phyloP scores from a whole-genome alignment of 2,329 filamentous ascomycete species.

The Diaporthe vexans region DNA sequence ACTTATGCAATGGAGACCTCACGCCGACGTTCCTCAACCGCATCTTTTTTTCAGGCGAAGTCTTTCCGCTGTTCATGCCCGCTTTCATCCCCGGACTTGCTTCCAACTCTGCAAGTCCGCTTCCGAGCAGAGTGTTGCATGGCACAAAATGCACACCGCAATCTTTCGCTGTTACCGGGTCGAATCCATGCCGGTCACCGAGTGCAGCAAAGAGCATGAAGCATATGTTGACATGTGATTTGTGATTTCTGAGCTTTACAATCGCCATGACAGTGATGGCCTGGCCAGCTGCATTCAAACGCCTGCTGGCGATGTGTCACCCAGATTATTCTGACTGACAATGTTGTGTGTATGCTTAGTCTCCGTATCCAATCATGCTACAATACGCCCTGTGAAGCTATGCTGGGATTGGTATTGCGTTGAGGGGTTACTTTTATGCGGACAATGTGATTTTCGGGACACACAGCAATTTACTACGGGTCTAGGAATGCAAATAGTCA shows the following conservation, averaged over 20 bases:
- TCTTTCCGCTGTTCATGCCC: too few species aligned
- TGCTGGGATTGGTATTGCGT: too few species aligned
- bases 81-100: too few species aligned
- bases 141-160: not conserved
- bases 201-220: not conserved
- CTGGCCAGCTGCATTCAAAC: not conserved
- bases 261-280: not conserved
- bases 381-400: too few species aligned
- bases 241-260: not conserved
- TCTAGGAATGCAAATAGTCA: too few species aligned
- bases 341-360: not conserved
- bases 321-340: not conserved
- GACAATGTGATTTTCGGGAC: too few species aligned
- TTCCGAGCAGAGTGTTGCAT: not conserved
- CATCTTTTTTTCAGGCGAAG: not conserved
- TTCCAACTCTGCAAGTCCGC: not conserved
- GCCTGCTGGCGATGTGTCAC: not conserved
- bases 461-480: too few species aligned
- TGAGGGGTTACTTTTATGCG: too few species aligned
- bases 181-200: not conserved
- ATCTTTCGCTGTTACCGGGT: not conserved
- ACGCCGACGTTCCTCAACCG: not conserved
- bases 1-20: not conserved
- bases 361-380: too few species aligned
- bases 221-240: not conserved